phyloP scores from a whole-genome alignment of 768 basidiomycete genomes.

The Leucosporidium creatinivorum region DNA sequence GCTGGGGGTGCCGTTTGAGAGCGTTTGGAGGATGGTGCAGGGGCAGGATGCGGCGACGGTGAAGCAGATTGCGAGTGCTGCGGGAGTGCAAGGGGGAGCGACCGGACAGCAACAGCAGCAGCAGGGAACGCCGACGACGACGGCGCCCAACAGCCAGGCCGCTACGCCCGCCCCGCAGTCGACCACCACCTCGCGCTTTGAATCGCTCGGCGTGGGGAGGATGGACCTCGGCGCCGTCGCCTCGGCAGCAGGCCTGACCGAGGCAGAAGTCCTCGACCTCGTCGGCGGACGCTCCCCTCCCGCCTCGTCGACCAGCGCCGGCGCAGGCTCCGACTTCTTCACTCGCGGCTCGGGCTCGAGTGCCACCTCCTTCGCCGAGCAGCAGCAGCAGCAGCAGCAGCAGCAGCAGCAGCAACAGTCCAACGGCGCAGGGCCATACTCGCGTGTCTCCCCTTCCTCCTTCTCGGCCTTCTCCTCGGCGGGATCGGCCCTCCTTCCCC shows the following conservation, averaged over 20 bases:
- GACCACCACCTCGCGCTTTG: neutral
- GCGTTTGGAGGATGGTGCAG: conserved; percentile 37
- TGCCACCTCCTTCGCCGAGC: neutral
- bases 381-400: too few relatives aligned
- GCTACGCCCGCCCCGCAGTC: too few relatives aligned
- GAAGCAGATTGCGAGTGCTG: conserved; percentile 37
- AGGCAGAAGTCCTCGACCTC: conserved; percentile 31
- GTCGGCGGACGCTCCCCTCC: conserved; percentile 13
- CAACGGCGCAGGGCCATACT: conserved; percentile 4
- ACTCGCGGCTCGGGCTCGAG: neutral
- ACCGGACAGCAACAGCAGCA: neutral
- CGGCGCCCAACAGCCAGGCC: neutral
- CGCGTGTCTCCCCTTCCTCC: conserved; percentile 18
- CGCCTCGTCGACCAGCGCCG: neutral
- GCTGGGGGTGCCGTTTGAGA: conserved; percentile 36
- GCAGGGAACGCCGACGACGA: neutral
- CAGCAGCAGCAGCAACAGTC: too few relatives aligned
- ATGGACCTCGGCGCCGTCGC: conserved; percentile 34
- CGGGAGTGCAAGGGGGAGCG: conserved; percentile 2
- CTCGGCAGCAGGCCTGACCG: conserved; percentile 29
- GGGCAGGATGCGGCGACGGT: conserved; percentile 37
- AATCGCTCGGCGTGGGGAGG: neutral
- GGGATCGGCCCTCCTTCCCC: neutral
- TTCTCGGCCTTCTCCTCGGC: conserved; percentile 7
- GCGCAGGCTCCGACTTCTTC: conserved; percentile 15